These are phyloP conservation scores for Termitomyces sp. DNA, from an alignment of 1,284 basidiomycete genomes.

Conservation along the genomic window DNA sequence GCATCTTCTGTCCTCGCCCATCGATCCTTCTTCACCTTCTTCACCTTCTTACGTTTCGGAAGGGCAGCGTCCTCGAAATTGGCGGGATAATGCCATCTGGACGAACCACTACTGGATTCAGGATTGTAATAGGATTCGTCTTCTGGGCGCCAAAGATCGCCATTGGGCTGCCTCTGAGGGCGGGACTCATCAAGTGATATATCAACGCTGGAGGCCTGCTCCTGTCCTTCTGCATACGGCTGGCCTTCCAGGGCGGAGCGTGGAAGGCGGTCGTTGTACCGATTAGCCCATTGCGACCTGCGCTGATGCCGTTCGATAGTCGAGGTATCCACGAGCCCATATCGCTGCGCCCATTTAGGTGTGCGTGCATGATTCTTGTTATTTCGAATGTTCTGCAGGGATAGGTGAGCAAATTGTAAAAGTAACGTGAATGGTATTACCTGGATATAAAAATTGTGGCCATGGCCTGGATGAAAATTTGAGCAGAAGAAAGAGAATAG, in stretches of 20 bases:
- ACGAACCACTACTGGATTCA: constrained; percentile 37
- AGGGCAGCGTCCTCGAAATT: constrained; percentile 65
- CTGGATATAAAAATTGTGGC: constrained; percentile 91
- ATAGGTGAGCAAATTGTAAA: neutral
- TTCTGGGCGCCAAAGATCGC: constrained; percentile 59
- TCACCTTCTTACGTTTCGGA: constrained; percentile 36
- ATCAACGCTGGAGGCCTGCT: constrained; percentile 40
- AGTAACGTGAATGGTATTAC: constrained; percentile 28
- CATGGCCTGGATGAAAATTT: constrained; percentile 52
- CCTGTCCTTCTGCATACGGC: constrained; percentile 77
- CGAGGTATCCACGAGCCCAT: constrained; percentile 79
- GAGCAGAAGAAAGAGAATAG: constrained; percentile 6
- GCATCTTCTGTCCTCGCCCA: constrained; percentile 83
- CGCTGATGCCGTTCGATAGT: constrained; percentile 72
- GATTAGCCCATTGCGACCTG: constrained; percentile 81
- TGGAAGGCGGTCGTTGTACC: constrained; percentile 82
- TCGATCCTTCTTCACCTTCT: constrained; percentile 76
- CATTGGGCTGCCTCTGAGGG: constrained; percentile 32
- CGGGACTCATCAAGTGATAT: constrained; percentile 35
- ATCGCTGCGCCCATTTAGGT: constrained; percentile 90
- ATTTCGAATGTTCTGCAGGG: constrained; percentile 82
- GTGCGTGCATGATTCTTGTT: constrained; percentile 90
- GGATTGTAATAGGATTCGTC: constrained; percentile 70
- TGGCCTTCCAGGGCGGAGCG: constrained; percentile 69
- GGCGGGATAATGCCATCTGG: constrained; percentile 77